These are phyloP conservation scores for Vicia sativa DNA, from an alignment of 306 rosid species.

Conservation along the genomic window DNA sequence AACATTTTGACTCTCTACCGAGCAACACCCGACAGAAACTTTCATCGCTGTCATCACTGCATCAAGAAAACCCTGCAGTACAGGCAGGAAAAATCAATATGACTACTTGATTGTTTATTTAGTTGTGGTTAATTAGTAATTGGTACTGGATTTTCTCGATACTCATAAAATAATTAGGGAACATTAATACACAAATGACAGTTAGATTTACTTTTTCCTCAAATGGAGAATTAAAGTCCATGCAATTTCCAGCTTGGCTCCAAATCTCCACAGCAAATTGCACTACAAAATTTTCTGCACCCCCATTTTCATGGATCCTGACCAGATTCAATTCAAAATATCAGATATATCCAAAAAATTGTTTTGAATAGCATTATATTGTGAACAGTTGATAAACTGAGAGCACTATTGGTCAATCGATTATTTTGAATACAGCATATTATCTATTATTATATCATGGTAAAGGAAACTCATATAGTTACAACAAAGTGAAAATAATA, in stretches of 20 bases:
- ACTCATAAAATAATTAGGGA: constrained; percentile 8
- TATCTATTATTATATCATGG: constrained; percentile 30
- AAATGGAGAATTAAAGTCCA: constrained; percentile 42
- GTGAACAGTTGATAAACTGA: constrained; percentile 33
- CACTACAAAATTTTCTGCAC: constrained; percentile 61
- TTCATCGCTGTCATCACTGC: constrained; percentile 71
- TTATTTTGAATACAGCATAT: constrained; percentile 25
- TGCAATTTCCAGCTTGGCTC: constrained; percentile 60
- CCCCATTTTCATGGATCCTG: constrained; percentile 72
- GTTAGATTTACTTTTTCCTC: constrained; percentile 58
- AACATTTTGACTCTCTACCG: constrained; percentile 65
- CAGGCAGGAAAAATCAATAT: constrained; percentile 37
- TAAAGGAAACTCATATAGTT: constrained; percentile 22
- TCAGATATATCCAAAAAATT: constrained; percentile 36
- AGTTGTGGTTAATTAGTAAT: constrained; percentile 27
- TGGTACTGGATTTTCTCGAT: constrained; percentile 7
- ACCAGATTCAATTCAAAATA: constrained; percentile 42
- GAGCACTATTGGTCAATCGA: not conserved
- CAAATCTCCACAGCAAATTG: constrained; percentile 68
- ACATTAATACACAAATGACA: constrained; percentile 25
- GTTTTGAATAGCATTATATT: constrained; percentile 1
- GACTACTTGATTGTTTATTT: constrained; percentile 24
- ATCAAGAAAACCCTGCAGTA: constrained; percentile 72
- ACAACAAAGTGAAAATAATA: constrained; percentile 26
- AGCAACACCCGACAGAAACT: constrained; percentile 69